phyloP scores from a whole-genome alignment of 305 asterid genomes.

The Fraxinus xanthoxyloides region DNA sequence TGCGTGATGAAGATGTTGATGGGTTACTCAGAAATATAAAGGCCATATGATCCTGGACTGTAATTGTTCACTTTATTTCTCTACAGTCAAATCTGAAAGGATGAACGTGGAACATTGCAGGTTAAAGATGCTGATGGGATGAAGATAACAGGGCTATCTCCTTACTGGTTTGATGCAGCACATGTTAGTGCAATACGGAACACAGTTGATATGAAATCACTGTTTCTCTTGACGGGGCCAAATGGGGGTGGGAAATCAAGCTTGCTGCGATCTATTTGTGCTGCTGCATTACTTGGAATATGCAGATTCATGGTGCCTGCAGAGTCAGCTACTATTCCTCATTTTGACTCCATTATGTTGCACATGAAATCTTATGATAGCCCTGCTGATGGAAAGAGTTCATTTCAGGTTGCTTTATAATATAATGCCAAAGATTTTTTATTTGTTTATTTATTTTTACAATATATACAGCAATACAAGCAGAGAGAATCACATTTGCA shows the following conservation, averaged over 20 bases:
- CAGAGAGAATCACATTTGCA: background rate
- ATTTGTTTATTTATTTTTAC: no score
- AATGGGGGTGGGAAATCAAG: constrained; percentile 99
- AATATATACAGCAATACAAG: background rate
- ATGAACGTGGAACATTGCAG: constrained; percentile 39
- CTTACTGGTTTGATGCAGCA: constrained; percentile 92
- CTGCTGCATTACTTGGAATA: constrained; percentile 84
- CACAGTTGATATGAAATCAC: constrained; percentile 73
- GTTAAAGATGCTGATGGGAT: constrained; percentile 44
- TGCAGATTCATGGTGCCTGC: constrained; percentile 98
- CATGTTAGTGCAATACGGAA: constrained; percentile 80
- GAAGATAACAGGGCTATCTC: constrained; percentile 80
- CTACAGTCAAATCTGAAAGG: background rate
- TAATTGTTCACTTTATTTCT: background rate
- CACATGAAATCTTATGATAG: constrained; percentile 99
- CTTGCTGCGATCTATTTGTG: constrained; percentile 86
- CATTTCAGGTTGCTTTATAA: constrained; percentile 71
- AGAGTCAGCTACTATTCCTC: constrained; percentile 86
- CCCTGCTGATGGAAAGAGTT: constrained; percentile 97
- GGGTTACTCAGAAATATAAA: background rate
- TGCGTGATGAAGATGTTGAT: background rate
- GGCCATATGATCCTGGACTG: background rate
- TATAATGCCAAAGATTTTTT: background rate
- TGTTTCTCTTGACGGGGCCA: constrained; percentile 91
- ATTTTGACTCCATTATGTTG: constrained; percentile 89